Base-by-base conservation (phyloP, 768 basidiomycete species). In the Kwoniella heveanensis region DNA sequence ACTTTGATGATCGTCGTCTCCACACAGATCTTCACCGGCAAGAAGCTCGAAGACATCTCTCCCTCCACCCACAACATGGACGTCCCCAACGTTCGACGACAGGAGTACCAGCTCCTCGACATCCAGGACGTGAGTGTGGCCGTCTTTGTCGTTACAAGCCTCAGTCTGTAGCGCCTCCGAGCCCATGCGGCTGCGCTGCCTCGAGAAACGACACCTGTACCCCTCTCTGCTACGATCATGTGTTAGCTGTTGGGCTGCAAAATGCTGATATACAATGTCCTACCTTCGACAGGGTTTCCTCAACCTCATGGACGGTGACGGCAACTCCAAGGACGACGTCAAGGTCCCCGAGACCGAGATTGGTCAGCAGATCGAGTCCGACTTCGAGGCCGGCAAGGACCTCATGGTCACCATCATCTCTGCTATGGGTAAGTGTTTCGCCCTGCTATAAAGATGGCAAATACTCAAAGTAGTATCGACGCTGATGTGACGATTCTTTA, bases 1-100 rank as follows among this genome's bases (percentile, higher is more conserved):
- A 36, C 32, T 36, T n/a, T n/a, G n/a, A n/a, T n/a, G n/a, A n/a
- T n/a, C n/a, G n/a, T n/a, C n/a, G n/a, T n/a, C n/a, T n/a, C 32
- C 37, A 27, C 29, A 25, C 77, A 96, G 95, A 98, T 99, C 83
- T 99, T 99, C 86, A 99, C 95, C 68, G 87, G 87, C 76, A 96
- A 96, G 86, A 99, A 99, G 85, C 77, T 93, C 82, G 94, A 89
- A 75, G 81, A 88, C 84, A 70, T 71, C 65, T 67, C 68, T 47
- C 68, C 79, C 51, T 78, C 73, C 79, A 99, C 95, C 81, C 96
- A 99, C 87, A 99, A 99, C 85, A 93, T 99, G 91, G 94, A 97
- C 73, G 95, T 96, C 77, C 95, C 95, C 81, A 90, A 96, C 83
- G 92, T 99, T 80, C 66, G 27, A 53, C 90, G 95, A 80, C 85